Base-by-base conservation (phyloP, 768 basidiomycete species). In the Favolaschia claudopus region DNA sequence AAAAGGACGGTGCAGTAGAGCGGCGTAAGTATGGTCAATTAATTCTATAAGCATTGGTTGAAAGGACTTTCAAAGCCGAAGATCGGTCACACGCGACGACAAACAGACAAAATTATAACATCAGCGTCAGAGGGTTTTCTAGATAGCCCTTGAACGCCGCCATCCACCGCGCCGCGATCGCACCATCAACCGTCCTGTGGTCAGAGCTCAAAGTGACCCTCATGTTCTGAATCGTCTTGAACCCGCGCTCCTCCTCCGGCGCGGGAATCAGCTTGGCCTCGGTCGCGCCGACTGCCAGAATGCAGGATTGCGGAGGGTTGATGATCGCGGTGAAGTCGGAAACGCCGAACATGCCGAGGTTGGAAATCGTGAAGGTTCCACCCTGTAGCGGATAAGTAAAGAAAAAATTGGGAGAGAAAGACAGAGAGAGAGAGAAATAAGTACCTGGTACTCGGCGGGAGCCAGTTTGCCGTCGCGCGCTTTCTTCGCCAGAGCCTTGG, bases 251-350 rank as follows among this genome's bases (percentile, higher is more conserved):
- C 65, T 92, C 89, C 69, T 93, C 90, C 0, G 90, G 86, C 22
- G 93, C 95, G 31, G 93, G 90, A 19, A 95, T 88, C 15, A 99
- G 79, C 50, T 89, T 91, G n/a, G 92, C 84, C 72, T 88, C 84
- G 17, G 94, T 95, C 19, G 89, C 84, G 32, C 97, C 96, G 67
- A 99, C 87, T 40, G 97, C 97, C 60, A 99, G 89, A 70, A 99
- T 99, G 77, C 96, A 98, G 43, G 94, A 93, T 76, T 99, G 97
- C 24, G 97, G 97, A 14, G 92, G 88, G 83, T 99, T 99, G 85
- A 99, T 96, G 80, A 99, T 99, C 43, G 97, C 97, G 14, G 96
- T 98, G 77, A 99, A 99, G 77, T 95, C 91, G 53, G 88, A 85
- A 69, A 98, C 86, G 61, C 92, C 96, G 72, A 84, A 97, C 97